phyloP scores from a whole-genome alignment of 805 yeast species.

The Teunomyces pallodes region DNA sequence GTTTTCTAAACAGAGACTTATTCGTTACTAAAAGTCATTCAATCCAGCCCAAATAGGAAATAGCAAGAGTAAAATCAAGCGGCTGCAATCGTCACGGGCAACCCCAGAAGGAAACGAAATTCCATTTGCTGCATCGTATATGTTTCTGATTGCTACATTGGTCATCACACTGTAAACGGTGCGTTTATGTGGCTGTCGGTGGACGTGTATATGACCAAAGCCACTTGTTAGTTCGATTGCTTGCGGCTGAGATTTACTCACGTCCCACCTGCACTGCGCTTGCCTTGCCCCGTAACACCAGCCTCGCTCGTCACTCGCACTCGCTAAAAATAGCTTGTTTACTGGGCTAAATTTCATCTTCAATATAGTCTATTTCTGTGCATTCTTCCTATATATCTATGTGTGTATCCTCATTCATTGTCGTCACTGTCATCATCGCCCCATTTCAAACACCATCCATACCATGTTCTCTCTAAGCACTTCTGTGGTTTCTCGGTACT shows the following conservation, averaged over 20 bases:
- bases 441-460: conserved; percentile 60
- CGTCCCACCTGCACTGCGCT: neutral
- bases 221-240: neutral
- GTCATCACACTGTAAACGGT: neutral
- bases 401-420: neutral
- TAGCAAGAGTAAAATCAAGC: neutral
- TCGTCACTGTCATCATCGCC: conserved; percentile 27
- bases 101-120: neutral
- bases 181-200: neutral
- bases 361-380: neutral
- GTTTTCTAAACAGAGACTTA: neutral
- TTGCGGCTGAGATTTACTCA: neutral
- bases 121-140: neutral
- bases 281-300: neutral
- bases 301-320: neutral
- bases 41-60: conserved; percentile 1
- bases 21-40: conserved; percentile 1
- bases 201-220: neutral
- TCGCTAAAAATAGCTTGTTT: neutral
- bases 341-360: neutral
- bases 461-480: conserved; percentile 62
- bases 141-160: neutral
- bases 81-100: conserved; percentile 1
- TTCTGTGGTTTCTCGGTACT: conserved; percentile 34
- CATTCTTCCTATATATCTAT: neutral